Base-by-base conservation (phyloP, 208 protist species). In the Leptomonas pyrrhocoris region DNA sequence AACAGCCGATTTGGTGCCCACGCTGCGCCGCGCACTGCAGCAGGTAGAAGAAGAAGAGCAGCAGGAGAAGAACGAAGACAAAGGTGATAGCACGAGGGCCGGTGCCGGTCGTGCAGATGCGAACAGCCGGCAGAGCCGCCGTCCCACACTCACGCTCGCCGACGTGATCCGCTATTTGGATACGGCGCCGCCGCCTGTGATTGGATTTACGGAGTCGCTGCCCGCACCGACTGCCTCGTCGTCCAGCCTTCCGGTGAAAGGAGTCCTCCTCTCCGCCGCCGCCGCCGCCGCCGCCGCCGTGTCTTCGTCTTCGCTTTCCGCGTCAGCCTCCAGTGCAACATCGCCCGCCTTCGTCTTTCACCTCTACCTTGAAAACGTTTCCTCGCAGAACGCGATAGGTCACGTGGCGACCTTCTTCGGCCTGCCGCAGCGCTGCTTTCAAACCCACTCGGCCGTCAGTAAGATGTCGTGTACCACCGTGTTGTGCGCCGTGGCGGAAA, bases 311-410 rank as follows among this genome's bases (percentile, higher is more conserved):
- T 5, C 54, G 2, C 21, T 8, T 48, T 45, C 12, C 31, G 25
- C 28, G 6, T 36, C 15, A 9, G 31, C 54, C 7, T 28, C 5
- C 9, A 5, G 25, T 2, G 27, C 49, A 12, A 15, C 50, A 2
- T 79, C 73, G 6, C 86, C 91, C 5, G 86, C 85, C 27, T 94
- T 93, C 75, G 56, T 96, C 28, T 94, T 94, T 77, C 81, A 82
- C 25, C 76, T 96, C 9, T 92, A 92, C 48, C 63, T 87, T 0
- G 89, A 96, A 65, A 96, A 96, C 71, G 73, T 91, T 19, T 92
- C 89, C 2, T 57, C 84, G 27, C 85, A 92, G 66, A 94, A 96
- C 75, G 87, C 84, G 4, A 65, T 94, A 42, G 87, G 74, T 0
- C 89, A 96, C 76, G 74, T 96, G 27, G 69, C 81, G 9, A 73